phyloP scores from a whole-genome alignment of 768 basidiomycete species.

The Leccinum subtestaceum region DNA sequence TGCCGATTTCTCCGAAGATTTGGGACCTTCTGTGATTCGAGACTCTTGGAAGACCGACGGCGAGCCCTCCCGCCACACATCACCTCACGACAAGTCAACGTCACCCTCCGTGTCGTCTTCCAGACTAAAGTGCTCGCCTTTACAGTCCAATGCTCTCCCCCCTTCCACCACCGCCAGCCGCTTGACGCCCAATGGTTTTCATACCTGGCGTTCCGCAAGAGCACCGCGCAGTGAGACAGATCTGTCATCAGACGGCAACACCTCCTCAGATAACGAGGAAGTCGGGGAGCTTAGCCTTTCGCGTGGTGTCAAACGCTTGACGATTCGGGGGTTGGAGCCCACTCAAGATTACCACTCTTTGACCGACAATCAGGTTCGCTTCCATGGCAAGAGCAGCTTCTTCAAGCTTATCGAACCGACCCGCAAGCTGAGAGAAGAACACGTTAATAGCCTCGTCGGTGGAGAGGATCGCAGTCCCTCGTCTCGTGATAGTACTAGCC shows the following conservation, averaged over 20 bases:
- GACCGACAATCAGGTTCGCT: conserved; percentile 45
- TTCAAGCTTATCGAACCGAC: conserved; percentile 54
- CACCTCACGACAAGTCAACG: conserved; percentile 23
- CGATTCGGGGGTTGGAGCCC: conserved; percentile 37
- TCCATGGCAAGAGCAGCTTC: conserved; percentile 62
- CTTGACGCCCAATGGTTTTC: conserved; percentile 7
- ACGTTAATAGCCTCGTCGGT: conserved; percentile 38
- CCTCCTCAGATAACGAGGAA: conserved; percentile 37
- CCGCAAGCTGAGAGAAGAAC: conserved; percentile 50
- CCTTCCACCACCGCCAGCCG: conserved; percentile 5
- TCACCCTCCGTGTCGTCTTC: conserved; percentile 19
- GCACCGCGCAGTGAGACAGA: conserved; percentile 29
- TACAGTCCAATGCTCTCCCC: conserved; percentile 4
- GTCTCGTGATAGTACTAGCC: conserved; percentile 20
- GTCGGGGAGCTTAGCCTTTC: conserved; percentile 39
- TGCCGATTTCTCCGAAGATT: conserved; percentile 55
- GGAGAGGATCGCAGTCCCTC: conserved; percentile 16
- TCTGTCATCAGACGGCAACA: conserved; percentile 24
- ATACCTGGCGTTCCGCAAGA: conserved; percentile 15
- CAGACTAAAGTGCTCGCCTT: conserved; percentile 13
- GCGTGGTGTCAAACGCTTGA: conserved; percentile 36
- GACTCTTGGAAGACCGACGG: conserved; percentile 57
- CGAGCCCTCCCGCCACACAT: conserved; percentile 13
- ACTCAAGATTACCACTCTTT: conserved; percentile 32
- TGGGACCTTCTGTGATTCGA: conserved; percentile 60